Evolutionary conservation across 108 stramenopile genomes (phyloP).

Genomic region (Nitzschia inconspicua): DNA sequence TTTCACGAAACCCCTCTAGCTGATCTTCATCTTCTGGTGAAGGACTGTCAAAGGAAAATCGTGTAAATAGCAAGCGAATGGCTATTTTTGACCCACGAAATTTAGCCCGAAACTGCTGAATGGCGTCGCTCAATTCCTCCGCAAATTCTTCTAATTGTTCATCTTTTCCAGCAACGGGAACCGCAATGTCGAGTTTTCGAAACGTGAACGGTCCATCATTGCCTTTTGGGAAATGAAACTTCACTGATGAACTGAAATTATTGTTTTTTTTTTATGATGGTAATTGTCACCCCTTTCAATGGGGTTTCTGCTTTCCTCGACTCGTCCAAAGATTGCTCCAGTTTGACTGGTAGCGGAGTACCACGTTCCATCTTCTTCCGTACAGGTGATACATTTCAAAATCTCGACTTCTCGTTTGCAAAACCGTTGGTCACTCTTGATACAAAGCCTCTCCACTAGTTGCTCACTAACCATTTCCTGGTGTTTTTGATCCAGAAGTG

Average conservation of each 20-base stretch:
- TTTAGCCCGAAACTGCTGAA: slow-evolving; percentile 10
- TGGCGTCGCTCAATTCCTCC: slow-evolving; percentile 2
- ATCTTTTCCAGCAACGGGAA: slow-evolving; percentile 23
- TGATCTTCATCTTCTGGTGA: neutral
- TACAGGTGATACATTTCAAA: slow-evolving; percentile 8
- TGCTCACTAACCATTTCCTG: neutral
- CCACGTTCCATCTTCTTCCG: slow-evolving; percentile 19
- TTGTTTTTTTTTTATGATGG: too few relatives aligned
- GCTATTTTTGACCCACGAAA: slow-evolving; percentile 9
- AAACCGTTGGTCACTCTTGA: neutral
- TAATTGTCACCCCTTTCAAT: too few relatives aligned
- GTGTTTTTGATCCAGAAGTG: slow-evolving; percentile 1
- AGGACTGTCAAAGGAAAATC: slow-evolving; percentile 5
- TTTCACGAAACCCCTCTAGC: neutral
- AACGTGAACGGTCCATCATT: slow-evolving; percentile 26
- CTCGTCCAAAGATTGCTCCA: too few relatives aligned
- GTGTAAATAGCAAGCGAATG: slow-evolving; percentile 18
- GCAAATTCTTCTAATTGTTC: slow-evolving; percentile 13
- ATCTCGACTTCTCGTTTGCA: slow-evolving; percentile 21
- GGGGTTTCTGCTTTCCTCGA: too few relatives aligned
- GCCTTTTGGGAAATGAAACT: slow-evolving; percentile 13
- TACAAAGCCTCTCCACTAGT: neutral
- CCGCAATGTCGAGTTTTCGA: slow-evolving; percentile 19
- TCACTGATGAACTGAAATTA: too few relatives aligned
- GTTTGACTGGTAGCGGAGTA: slow-evolving; percentile 9